Base-by-base conservation (phyloP, 2,329 filamentous ascomycete genomes). In the Penicillium sp. region DNA sequence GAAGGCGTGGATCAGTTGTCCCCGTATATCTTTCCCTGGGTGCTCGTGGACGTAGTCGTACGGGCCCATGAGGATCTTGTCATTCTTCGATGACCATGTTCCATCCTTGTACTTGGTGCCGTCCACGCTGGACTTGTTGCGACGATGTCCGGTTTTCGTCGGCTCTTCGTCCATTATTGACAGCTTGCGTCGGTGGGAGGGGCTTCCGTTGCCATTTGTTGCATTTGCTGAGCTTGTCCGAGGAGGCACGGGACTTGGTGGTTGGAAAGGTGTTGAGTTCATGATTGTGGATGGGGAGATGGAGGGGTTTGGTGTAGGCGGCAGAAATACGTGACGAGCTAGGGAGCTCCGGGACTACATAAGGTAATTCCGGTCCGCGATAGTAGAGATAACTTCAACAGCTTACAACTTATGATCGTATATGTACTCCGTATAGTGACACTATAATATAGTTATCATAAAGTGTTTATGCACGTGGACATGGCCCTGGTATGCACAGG, bases 181-280 rank as follows among this genome's bases (percentile, higher is more conserved):
- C 36, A 47, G 48, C 26, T 41, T 50, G 33, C 41, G 53, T 28
- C 55, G 55, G 43, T 55, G 59, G 25, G 53, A 49, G 5, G 51
- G 49, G 22, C 59, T 58, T 16, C 50, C 40, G 2, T 31, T 50
- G 19, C 53, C 51, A 52, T 59, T 64, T 51, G 58, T 51, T 37
- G 62, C 78, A 60, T 80, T 79, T 54, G 83, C 85, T 1, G 87
- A 89, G 53, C 88, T 91, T 43, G 86, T 90, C 60, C 89, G 83
- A 3, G 87, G 86, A 19, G 89, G 88, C 53, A 91, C 90, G 36
- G 81, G 80, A 71, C 84, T 86, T 51, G 87, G 86, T n/a, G 81
- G 83, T 55, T 77, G 76, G 50, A 79, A 72, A 57, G 72, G 70
- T 26, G 44, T 60, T 37, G 67, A 63, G 35, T 56, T 56, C 62